Evolutionary conservation across 2,329 filamentous ascomycete species (phyloP).

Genomic region (Bimuria novae-zelandiae): DNA sequence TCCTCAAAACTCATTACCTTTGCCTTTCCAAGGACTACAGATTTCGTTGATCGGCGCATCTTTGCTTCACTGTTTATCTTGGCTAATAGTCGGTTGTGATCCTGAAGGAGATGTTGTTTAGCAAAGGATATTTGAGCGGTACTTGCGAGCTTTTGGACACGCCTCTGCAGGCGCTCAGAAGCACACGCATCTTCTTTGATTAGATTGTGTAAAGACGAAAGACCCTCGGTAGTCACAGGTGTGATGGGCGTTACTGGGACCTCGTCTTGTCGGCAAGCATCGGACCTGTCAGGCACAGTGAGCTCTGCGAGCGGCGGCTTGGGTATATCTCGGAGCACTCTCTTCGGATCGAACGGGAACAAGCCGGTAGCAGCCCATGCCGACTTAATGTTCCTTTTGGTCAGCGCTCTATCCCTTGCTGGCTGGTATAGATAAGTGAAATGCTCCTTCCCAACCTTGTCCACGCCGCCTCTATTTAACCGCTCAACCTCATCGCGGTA

Average conservation of each 20-base stretch:
- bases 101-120: neutral
- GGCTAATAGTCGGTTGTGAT: neutral
- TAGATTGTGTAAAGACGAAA: neutral
- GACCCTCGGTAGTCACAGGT: neutral
- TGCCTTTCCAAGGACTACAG: neutral
- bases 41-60: neutral
- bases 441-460: constrained; percentile 28
- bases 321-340: neutral
- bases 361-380: constrained; percentile 12
- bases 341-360: neutral
- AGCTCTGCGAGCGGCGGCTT: neutral
- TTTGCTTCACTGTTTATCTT: neutral
- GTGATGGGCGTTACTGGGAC: neutral
- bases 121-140: neutral
- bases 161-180: neutral
- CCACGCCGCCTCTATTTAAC: constrained; percentile 21
- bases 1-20: neutral
- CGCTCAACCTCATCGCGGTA: constrained; percentile 29
- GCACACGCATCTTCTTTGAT: neutral
- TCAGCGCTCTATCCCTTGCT: constrained; percentile 18
- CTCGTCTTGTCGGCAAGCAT: neutral
- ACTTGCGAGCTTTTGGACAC: neutral
- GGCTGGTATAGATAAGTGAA: constrained; percentile 31
- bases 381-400: constrained; percentile 28
- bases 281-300: neutral